Evolutionary conservation across 768 basidiomycete species (phyloP).

Genomic region (Suillus alpinus): DNA sequence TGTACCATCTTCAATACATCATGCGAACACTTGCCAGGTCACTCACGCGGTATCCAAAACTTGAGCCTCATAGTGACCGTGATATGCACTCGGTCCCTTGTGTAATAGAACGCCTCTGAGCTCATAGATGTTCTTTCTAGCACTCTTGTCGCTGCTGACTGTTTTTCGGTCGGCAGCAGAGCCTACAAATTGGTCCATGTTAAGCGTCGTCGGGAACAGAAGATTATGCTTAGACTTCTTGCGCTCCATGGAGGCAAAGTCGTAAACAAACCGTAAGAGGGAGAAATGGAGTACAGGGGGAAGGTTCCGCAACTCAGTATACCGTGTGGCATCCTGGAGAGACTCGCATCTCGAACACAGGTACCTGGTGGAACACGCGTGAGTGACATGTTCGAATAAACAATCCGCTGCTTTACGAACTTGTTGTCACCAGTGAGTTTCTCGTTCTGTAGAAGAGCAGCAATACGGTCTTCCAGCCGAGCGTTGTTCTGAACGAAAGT

Average conservation of each 20-base stretch:
- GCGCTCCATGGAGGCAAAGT: constrained; percentile 71
- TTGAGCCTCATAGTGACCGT: constrained; percentile 87
- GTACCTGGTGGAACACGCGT: constrained; percentile 50
- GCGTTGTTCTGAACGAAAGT: constrained; percentile 52
- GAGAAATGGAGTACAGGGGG: constrained; percentile 93
- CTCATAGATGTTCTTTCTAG: constrained; percentile 58
- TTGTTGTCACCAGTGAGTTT: constrained; percentile 78
- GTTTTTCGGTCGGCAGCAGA: constrained; percentile 18
- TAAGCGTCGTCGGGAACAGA: constrained; percentile 68
- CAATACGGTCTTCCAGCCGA: constrained; percentile 71
- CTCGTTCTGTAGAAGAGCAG: constrained; percentile 66
- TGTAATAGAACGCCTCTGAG: constrained; percentile 84
- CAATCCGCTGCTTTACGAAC: constrained; percentile 34
- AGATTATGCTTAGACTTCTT: constrained; percentile 85
- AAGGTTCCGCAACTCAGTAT: constrained; percentile 63
- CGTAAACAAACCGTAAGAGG: constrained; percentile 90
- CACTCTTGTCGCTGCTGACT: constrained; percentile 14
- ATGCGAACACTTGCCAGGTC: constrained; percentile 3
- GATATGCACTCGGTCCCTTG: constrained; percentile 89
- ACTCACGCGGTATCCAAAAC: constrained; percentile 70
- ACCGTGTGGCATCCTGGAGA: constrained; percentile 78
- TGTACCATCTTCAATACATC: constrained; percentile 24
- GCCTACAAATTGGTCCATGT: constrained; percentile 69
- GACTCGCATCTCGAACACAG: constrained; percentile 70
- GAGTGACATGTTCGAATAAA: not conserved